Evolutionary conservation across 169 alveolate species (phyloP).

Genomic region (Eimeria maxima): DNA sequence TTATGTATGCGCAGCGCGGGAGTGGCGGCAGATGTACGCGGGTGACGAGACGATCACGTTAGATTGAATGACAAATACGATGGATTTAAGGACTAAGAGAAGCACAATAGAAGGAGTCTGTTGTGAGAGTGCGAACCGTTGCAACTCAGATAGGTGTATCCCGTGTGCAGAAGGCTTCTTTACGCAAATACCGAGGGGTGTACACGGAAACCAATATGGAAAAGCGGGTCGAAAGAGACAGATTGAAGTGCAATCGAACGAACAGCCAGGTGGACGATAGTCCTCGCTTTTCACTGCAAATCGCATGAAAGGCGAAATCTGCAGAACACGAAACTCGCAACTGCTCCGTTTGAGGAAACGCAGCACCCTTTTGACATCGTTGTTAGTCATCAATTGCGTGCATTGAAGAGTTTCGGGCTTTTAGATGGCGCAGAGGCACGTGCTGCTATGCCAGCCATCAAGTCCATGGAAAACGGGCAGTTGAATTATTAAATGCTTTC

Average conservation of each 20-base stretch:
- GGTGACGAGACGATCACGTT: conserved; percentile 62
- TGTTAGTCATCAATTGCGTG: neutral
- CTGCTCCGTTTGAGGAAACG: neutral
- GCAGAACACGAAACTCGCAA: neutral
- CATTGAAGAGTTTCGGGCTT: neutral
- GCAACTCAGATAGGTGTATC: neutral
- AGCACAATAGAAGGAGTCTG: neutral
- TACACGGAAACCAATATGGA: neutral
- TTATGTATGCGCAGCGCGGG: conserved; percentile 69
- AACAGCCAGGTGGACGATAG: neutral
- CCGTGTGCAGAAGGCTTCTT: neutral
- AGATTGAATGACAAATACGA: neutral
- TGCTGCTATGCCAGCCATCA: neutral
- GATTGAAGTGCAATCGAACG: neutral
- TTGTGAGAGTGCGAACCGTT: neutral
- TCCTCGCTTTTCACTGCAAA: neutral
- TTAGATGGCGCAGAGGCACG: neutral
- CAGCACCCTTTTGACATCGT: neutral
- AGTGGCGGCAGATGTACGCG: conserved; percentile 83
- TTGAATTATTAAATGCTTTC: neutral
- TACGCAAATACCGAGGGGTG: neutral
- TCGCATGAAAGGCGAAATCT: neutral
- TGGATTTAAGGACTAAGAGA: neutral
- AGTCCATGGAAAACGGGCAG: neutral
- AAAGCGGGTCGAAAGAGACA: neutral